Conservation (phyloP, 305 asterid species). For the Withania somnifera region DNA sequence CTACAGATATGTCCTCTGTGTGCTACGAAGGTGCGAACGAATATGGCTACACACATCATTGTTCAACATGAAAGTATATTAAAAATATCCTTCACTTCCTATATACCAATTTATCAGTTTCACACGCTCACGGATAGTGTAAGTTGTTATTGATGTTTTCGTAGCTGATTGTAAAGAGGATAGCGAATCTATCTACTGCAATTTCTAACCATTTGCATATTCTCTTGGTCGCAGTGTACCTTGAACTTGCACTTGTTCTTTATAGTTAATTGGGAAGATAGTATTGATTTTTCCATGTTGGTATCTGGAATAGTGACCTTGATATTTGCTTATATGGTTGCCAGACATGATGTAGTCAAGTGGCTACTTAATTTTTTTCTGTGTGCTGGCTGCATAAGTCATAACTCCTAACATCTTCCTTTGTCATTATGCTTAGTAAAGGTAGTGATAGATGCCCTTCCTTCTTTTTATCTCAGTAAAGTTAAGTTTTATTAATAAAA, state of each 20-base stretch:
- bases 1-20: conserved; percentile 95
- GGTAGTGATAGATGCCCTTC: background rate
- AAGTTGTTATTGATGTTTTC: background rate
- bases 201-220: background rate
- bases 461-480: background rate
- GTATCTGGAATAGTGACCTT: no score
- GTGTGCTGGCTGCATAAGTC: background rate
- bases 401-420: background rate
- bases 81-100: conserved; percentile 66
- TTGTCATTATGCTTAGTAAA: background rate
- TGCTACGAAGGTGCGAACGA: conserved; percentile 45
- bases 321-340: background rate
- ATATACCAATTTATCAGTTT: conserved; percentile 1
- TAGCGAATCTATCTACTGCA: background rate
- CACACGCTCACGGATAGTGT: background rate
- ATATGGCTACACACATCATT: conserved; percentile 83
- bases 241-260: background rate
- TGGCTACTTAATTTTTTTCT: background rate
- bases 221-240: background rate
- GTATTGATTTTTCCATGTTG: background rate
- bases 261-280: background rate
- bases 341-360: background rate
- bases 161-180: background rate
- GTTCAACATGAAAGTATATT: conserved; percentile 67
- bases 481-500: background rate